A percentile compares a stretch with the other conserved stretches of the same genome.
These are phyloP conservation scores for Hyaloscypha variabilis DNA, from an alignment of 495 filamentous ascomycete species.

Conservation along the genomic window DNA sequence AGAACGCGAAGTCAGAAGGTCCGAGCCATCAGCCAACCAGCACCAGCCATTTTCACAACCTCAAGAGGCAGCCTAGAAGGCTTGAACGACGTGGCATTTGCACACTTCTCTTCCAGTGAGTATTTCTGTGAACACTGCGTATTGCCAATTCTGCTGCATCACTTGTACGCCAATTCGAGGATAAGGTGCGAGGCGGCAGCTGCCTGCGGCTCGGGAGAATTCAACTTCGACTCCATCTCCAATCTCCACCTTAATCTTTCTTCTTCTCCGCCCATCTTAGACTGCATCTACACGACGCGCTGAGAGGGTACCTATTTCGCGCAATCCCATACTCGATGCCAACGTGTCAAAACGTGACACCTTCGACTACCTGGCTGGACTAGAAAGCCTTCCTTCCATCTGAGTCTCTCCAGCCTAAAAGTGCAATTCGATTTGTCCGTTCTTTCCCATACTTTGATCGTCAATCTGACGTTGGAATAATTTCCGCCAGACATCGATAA, in stretches of 20 bases:
- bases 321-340: no score
- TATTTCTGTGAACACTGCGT: no score
- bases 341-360: no score
- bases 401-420: no score
- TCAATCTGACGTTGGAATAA: no score
- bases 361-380: no score
- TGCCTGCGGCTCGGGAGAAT: no score
- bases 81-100: neutral
- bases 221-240: neutral
- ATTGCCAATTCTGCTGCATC: neutral
- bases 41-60: neutral
- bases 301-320: neutral
- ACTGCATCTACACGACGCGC: neutral
- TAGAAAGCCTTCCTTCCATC: no score
- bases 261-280: neutral
- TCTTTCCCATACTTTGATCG: no score
- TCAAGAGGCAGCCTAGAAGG: neutral
- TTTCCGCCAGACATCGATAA: no score
- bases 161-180: neutral
- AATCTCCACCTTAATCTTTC: neutral
- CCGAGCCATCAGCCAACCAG: constrained; percentile 1
- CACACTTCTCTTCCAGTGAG: no score
- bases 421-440: no score
- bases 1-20: constrained; percentile 28
- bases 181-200: neutral